phyloP scores from a whole-genome alignment of 1,139 yeast genomes.

The Saccharomycopsis phalli region DNA sequence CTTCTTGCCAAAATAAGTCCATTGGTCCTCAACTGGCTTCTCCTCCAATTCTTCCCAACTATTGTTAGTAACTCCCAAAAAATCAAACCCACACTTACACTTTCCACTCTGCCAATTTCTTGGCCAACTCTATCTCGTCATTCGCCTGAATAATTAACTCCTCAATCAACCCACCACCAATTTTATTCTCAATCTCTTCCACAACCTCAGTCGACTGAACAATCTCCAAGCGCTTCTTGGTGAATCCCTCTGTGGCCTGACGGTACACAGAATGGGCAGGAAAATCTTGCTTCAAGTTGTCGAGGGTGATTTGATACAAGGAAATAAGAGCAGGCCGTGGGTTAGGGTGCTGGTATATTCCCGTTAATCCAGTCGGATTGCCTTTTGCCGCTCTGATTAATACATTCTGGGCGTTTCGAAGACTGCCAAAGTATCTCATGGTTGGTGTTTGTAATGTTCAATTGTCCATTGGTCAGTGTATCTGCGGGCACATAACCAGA shows the following conservation, averaged over 20 bases:
- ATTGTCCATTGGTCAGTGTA: too few species aligned
- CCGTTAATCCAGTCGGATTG: slow-evolving; percentile 73
- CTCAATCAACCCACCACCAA: slow-evolving; percentile 80
- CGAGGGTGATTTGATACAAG: slow-evolving; percentile 62
- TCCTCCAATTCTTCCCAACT: slow-evolving; percentile 59
- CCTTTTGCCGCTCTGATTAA: slow-evolving; percentile 61
- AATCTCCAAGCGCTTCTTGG: slow-evolving; percentile 57
- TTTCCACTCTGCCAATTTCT: slow-evolving; percentile 60
- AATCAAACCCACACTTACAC: slow-evolving; percentile 58
- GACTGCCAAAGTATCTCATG: slow-evolving; percentile 34
- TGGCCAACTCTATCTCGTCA: slow-evolving; percentile 65
- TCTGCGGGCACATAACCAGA: too few species aligned
- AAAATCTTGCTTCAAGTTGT: slow-evolving; percentile 46
- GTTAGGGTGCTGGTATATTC: slow-evolving; percentile 70
- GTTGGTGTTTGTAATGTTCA: not conserved
- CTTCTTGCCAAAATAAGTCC: slow-evolving; percentile 62
- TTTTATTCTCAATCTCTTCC: slow-evolving; percentile 61
- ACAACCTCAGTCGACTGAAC: slow-evolving; percentile 58
- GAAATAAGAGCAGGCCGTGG: slow-evolving; percentile 75
- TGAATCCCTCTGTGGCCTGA: slow-evolving; percentile 66
- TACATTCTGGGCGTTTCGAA: slow-evolving; percentile 39
- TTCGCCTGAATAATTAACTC: slow-evolving; percentile 77
- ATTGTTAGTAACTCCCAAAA: slow-evolving; percentile 33
- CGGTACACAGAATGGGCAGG: slow-evolving; percentile 69
- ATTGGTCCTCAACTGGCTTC: slow-evolving; percentile 62